Evolutionary conservation across 2,329 filamentous ascomycete species (phyloP), one percentile per base, ranked within the genome.

Genomic region (Aspergillus alliaceus): DNA sequence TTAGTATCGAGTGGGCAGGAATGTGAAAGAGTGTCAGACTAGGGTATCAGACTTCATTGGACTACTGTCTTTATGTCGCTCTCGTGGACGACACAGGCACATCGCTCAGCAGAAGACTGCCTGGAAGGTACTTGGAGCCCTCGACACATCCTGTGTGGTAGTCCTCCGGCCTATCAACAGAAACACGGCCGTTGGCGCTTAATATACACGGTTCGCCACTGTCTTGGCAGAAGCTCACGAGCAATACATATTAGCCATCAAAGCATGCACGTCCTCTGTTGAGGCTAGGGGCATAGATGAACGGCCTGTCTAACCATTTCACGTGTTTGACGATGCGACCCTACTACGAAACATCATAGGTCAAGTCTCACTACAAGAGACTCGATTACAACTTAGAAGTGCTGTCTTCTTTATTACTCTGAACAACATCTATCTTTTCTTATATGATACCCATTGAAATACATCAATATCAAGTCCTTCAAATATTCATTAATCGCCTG

Each of bases 1-100:
- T 96, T 69, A 93, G 90, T 65, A 84, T 97, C 53, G 93, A 97
- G 77, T 97, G 93, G 93, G 93, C 90, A 53, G 92, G 90, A 29
- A 95, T 97, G 88, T 97, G 83, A 84, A n/a, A n/a, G 22, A 44
- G 7, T 18, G 11, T 29, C 25, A 11, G 15, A n/a, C 24, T 2
- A 3, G 15, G 25, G 6, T 18, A 27, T 11, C 24, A 18, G 24
- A 44, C 40, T 27, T 44, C 27, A 24, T 25, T 24, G 6, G 15
- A 44, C 40, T 15, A n/a, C 3, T 7, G 24, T 44, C 40, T 29
- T 27, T n/a, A 27, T n/a, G 24, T 15, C 15, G 24, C 22, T 35
- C 14, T 27, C 40, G 6, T 18, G 9, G 24, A 14, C 40, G 24
- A 27, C 25, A n/a, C 24, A 3, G 40, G 15, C 24, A 44, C n/a